Conservation (phyloP, 805 yeast species). For the Metschnikowia cubensis region DNA sequence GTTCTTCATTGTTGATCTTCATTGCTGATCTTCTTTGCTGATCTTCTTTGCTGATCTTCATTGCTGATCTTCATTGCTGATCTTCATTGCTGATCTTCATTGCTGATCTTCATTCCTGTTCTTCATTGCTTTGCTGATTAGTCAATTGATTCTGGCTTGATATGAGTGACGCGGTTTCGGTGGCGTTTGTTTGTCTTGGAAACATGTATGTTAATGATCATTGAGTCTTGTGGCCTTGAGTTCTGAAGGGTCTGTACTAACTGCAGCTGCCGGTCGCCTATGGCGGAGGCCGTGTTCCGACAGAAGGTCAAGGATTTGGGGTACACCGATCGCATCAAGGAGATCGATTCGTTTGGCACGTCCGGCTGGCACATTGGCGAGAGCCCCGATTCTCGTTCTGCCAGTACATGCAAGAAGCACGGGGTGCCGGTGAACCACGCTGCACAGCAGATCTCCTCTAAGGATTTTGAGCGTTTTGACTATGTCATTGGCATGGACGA, state of each 20-base stretch:
- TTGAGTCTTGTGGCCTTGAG: too few relatives aligned
- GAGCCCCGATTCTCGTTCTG: slow-evolving; percentile 72
- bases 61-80: too few relatives aligned
- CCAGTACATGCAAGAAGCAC: slow-evolving; percentile 61
- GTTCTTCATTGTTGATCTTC: too few relatives aligned
- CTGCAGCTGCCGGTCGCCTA: slow-evolving; percentile 84
- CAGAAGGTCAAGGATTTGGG: slow-evolving; percentile 56
- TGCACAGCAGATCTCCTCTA: slow-evolving; percentile 62
- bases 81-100: too few relatives aligned
- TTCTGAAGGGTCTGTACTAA: slow-evolving; percentile 14
- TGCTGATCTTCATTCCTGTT: too few relatives aligned
- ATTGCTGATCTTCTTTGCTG: too few relatives aligned
- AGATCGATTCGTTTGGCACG: slow-evolving; percentile 86
- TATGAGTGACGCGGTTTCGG: too few relatives aligned
- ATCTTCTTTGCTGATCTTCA: too few relatives aligned
- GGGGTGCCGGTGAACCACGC: slow-evolving; percentile 70
- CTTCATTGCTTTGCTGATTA: too few relatives aligned
- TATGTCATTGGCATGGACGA: slow-evolving; percentile 72
- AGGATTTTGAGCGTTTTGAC: slow-evolving; percentile 57
- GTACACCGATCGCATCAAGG: slow-evolving; percentile 38
- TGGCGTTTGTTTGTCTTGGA: too few relatives aligned
- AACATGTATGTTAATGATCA: background rate
- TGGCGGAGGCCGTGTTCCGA: slow-evolving; percentile 92
- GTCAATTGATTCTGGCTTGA: too few relatives aligned
- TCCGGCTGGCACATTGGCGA: slow-evolving; percentile 83